Evolutionary conservation across 148 eudicot genomes (phyloP), one percentile per base, ranked within the genome.

Genomic region (Camellia lanceoleosa): DNA sequence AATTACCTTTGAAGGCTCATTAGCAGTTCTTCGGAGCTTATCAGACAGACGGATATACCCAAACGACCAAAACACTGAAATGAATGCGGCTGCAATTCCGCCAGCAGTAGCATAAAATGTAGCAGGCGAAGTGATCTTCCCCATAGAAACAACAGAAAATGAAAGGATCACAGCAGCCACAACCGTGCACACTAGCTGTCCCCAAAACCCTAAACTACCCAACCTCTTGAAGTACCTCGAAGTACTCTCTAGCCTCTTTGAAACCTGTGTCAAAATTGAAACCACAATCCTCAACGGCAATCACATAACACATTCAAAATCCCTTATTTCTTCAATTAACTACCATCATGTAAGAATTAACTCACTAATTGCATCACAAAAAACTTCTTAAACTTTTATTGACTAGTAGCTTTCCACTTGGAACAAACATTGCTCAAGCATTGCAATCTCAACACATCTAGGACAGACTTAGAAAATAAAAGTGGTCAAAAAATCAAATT

Each of bases 141-240:
- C 95, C 30, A 97, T 92, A 76, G 88, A 56, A 9, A 91, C 86
- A 68, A 91, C 76, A 30, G 98, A 93, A 87, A 93, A 96, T 5
- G 98, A 91, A 79, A 96, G 98, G 77, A 96, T 92, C 79, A 93
- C 95, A 64, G 97, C 95, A 79, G 95, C 80, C 59, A 93, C 97
- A 47, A 92, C 23, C 13, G 97, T 93, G 85, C 91, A 89, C 67
- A 93, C 86, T 19, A 96, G 88, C 88, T 96, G 99, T 19, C 86
- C 87, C 99, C 99, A 93, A 80, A 96, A 96, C 13, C 95, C 98
- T 66, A 96, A 88, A 78, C 93, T 84, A 30, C 99, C 98, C 83
- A 92, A 84, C 82, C 91, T 91, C 89, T 87, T 96, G 90, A 96
- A 93, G 82, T 93, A 89, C 87, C 94, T 92, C 11, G 95, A 86